Percentiles rank a stretch among this genome's conserved stretches.
These are phyloP conservation scores for Ogataea thermomethanolica DNA, from an alignment of 805 yeast species.

Conservation along the genomic window DNA sequence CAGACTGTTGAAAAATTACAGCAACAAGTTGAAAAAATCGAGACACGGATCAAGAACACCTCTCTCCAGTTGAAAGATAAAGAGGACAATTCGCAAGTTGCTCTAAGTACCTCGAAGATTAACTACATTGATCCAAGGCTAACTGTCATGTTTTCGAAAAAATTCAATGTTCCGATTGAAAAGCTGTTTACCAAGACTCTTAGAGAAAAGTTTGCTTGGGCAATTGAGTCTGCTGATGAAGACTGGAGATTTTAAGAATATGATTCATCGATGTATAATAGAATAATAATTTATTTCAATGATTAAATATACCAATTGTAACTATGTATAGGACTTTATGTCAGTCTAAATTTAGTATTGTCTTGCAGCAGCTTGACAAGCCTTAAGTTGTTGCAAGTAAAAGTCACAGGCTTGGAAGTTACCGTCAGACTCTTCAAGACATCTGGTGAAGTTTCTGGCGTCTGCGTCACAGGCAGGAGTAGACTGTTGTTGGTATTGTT, in stretches of 20 bases:
- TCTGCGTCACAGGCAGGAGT: constrained; percentile 78
- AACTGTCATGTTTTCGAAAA: constrained; percentile 84
- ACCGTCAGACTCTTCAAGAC: constrained; percentile 90
- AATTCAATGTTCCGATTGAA: constrained; percentile 84
- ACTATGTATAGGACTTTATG: constrained; percentile 14
- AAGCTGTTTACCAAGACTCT: constrained; percentile 87
- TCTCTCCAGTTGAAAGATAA: constrained; percentile 80
- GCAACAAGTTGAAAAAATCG: constrained; percentile 67
- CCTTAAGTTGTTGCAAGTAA: constrained; percentile 95
- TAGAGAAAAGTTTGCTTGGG: constrained; percentile 94
- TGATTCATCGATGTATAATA: constrained; percentile 5
- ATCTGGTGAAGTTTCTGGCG: constrained; percentile 92
- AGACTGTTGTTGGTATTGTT: constrained; percentile 39
- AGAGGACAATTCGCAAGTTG: constrained; percentile 91
- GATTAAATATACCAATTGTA: neutral
- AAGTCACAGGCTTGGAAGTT: constrained; percentile 96
- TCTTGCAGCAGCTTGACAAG: constrained; percentile 92
- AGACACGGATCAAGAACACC: constrained; percentile 65
- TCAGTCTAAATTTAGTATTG: constrained; percentile 49
- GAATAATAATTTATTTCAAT: neutral
- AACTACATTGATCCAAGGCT: constrained; percentile 94
- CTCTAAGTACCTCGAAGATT: constrained; percentile 88
- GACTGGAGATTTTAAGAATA: constrained; percentile 69
- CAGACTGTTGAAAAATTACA: constrained; percentile 64
- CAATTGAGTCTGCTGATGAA: constrained; percentile 84